Percentiles rank a stretch among this genome's conserved stretches.
Evolutionary conservation across 768 basidiomycete species (phyloP).

Genomic region (Psilocybe subaeruginosa): DNA sequence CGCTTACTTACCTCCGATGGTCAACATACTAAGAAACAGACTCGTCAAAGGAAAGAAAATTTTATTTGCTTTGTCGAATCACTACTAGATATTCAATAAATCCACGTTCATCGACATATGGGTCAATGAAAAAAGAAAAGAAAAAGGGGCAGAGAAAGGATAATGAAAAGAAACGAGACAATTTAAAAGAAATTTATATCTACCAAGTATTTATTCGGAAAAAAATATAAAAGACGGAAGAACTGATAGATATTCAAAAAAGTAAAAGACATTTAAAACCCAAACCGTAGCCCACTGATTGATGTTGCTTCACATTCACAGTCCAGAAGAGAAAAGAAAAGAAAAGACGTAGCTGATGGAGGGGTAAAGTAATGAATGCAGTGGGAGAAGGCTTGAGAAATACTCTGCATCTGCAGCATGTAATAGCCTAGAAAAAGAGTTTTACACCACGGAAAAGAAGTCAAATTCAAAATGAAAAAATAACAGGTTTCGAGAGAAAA

Average conservation of each 20-base stretch:
- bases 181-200: background rate
- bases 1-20: background rate
- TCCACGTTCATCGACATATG: background rate
- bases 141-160: background rate
- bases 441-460: background rate
- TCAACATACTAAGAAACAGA: too few relatives aligned
- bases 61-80: background rate
- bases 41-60: background rate
- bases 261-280: background rate
- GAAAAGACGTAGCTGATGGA: background rate
- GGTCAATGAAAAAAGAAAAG: background rate
- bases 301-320: background rate
- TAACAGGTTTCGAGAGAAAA: background rate
- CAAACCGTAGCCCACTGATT: background rate
- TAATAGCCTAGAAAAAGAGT: background rate
- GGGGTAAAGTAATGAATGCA: background rate
- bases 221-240: background rate
- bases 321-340: background rate
- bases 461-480: background rate
- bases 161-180: background rate
- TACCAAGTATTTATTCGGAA: background rate
- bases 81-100: too few relatives aligned
- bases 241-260: background rate
- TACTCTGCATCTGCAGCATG: background rate
- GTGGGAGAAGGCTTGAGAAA: background rate